phyloP scores from a whole-genome alignment of 2,329 filamentous ascomycete genomes.

The Diaporthe citrichinensis region DNA sequence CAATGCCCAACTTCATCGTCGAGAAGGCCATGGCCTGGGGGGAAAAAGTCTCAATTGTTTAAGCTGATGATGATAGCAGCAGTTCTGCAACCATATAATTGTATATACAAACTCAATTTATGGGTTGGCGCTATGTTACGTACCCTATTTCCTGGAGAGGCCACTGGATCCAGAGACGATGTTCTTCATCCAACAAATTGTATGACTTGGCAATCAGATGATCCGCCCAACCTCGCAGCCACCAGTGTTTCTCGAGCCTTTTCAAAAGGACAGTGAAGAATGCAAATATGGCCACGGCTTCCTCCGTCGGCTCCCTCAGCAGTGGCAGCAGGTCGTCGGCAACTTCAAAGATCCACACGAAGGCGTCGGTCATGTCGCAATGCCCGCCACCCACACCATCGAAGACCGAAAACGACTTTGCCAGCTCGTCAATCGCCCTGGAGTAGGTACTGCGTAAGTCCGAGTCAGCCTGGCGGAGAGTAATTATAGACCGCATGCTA shows the following conservation, averaged over 20 bases:
- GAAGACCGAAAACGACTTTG: background rate
- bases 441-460: background rate
- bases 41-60: background rate
- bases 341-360: conserved; percentile 12
- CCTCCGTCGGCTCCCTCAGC: background rate
- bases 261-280: background rate
- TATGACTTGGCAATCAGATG: conserved; percentile 4
- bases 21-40: too few relatives aligned
- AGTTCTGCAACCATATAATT: too few relatives aligned
- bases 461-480: background rate
- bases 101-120: background rate
- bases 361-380: conserved; percentile 1
- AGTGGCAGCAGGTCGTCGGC: conserved; percentile 2
- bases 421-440: conserved; percentile 11
- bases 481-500: background rate
- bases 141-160: background rate
- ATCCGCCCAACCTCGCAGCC: conserved; percentile 12
- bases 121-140: background rate
- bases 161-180: conserved; percentile 15
- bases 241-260: background rate
- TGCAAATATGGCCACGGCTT: background rate
- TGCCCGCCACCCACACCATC: background rate
- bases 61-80: background rate
- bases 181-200: background rate
- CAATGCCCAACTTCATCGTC: too few relatives aligned